Base-by-base conservation (phyloP, 345 rosid genomes). In the Citrus trifoliata region DNA sequence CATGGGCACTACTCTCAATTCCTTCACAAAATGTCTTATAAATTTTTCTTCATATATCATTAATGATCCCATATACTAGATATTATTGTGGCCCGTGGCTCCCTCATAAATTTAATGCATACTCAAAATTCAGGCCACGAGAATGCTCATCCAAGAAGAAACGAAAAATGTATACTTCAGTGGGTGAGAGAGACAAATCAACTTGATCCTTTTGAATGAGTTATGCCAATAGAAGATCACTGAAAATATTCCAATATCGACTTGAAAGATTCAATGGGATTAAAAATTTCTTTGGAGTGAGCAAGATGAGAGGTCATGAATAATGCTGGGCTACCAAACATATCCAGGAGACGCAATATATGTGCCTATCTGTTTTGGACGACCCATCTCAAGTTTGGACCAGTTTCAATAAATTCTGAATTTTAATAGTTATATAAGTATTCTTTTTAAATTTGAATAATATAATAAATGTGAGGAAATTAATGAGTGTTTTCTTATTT, bases 161-260 rank as follows among this genome's bases (percentile, higher is more conserved):
- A 59, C 64, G 5, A 58, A 13, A 38, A 60, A 60, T 62, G 70
- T 6, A 48, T 8, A 58, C 53, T 30, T 28, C 65, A 27, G 22
- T n/a, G 65, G 28, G 35, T 19, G 32, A 28, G 3, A 19, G 12
- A 22, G 62, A 12, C 10, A 64, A 56, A 67, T 56, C 69, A 46
- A 70, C 42, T 32, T 19, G 14, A 51, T 22, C 71, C n/a, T 27
- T 4, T 64, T 48, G 30, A 4, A 62, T 33, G 77, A n/a, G 66
- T 48, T 35, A 51, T 33, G 70, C 66, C 75, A 75, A 75, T 6
- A 46, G 24, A 69, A 74, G 22, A 71, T 69, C 65, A 53, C 37
- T 7, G 58, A 61, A 73, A 48, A n/a, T 58, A 76, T 77, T 76
- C 30, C 73, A 58, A 32, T 35, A 71, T 33, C 72, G 37, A 71